Conservation (phyloP, 805 yeast species). For the Scheffersomyces amazonensis region DNA sequence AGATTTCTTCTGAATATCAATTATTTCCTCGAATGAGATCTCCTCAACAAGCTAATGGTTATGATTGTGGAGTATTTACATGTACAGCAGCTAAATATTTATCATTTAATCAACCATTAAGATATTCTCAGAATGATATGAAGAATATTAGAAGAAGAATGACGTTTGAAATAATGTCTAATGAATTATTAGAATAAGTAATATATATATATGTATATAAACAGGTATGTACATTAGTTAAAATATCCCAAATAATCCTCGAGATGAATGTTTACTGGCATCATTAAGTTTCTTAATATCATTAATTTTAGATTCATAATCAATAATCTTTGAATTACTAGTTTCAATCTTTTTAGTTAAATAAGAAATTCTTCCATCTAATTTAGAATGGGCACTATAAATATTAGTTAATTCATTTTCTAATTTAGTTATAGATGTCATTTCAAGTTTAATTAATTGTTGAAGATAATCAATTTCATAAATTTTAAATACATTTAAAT, state of each 20-base stretch:
- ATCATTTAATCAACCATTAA: conserved; percentile 47
- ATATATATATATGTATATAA: not conserved
- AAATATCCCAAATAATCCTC: conserved; percentile 1
- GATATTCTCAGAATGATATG: conserved; percentile 70
- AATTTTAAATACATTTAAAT: conserved; percentile 51
- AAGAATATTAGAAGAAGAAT: conserved; percentile 59
- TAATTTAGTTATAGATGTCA: conserved; percentile 54
- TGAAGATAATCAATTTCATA: conserved; percentile 64
- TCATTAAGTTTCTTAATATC: conserved; percentile 13
- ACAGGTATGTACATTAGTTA: not conserved
- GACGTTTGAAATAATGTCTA: conserved; percentile 55
- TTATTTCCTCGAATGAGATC: conserved; percentile 32
- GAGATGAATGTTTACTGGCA: not conserved
- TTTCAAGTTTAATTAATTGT: conserved; percentile 56
- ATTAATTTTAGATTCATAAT: conserved; percentile 25
- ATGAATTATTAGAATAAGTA: conserved; percentile 22
- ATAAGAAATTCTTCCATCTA: conserved; percentile 63
- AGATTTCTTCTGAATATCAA: conserved; percentile 16
- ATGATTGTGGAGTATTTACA: conserved; percentile 92
- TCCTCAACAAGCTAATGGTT: conserved; percentile 89
- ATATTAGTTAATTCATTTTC: conserved; percentile 73
- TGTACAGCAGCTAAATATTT: conserved; percentile 72
- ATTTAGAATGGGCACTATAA: conserved; percentile 49
- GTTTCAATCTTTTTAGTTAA: conserved; percentile 63
- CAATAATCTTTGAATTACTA: conserved; percentile 45